A percentile compares a stretch with the other conserved stretches of the same genome.
These are phyloP conservation scores for Guyanaporus albipodus DNA, from an alignment of 768 basidiomycete species.

Conservation along the genomic window DNA sequence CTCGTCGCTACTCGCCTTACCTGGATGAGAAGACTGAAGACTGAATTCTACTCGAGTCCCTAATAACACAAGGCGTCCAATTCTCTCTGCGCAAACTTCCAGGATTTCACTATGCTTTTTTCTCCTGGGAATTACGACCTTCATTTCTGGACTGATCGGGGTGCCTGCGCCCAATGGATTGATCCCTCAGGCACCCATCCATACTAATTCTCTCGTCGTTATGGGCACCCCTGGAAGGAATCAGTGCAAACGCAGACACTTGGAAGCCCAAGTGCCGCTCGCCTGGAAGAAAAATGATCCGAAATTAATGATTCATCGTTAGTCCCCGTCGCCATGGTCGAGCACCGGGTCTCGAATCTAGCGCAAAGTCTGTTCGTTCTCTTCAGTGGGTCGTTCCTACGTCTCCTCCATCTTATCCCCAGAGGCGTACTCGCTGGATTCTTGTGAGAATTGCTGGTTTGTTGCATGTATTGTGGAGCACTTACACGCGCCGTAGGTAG, in stretches of 20 bases:
- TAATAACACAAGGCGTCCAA: constrained; percentile 88
- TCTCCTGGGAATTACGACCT: constrained; percentile 89
- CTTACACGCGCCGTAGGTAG: constrained; percentile 49
- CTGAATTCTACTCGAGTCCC: constrained; percentile 49
- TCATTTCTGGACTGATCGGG: constrained; percentile 83
- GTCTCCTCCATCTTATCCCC: constrained; percentile 75
- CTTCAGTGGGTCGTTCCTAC: constrained; percentile 78
- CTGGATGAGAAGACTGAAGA: neutral
- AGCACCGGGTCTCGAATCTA: constrained; percentile 91
- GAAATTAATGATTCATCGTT: constrained; percentile 26
- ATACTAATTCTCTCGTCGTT: constrained; percentile 76
- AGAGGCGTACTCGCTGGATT: constrained; percentile 80
- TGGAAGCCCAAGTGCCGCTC: neutral
- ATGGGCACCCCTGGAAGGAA: constrained; percentile 48
- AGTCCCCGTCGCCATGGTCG: constrained; percentile 72
- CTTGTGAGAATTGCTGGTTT: constrained; percentile 50
- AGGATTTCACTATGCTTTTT: constrained; percentile 85
- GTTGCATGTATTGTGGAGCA: neutral
- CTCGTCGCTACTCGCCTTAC: neutral
- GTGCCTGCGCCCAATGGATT: constrained; percentile 84
- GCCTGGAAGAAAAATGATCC: constrained; percentile 24
- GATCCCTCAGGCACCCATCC: constrained; percentile 89
- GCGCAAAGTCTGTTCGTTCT: constrained; percentile 80
- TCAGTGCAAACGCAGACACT: constrained; percentile 32
- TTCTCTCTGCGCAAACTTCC: constrained; percentile 91